A percentile compares a stretch with the other conserved stretches of the same genome.
Evolutionary conservation across 2,329 filamentous ascomycete genomes (phyloP).

Genomic region (Aplosporella prunicola): DNA sequence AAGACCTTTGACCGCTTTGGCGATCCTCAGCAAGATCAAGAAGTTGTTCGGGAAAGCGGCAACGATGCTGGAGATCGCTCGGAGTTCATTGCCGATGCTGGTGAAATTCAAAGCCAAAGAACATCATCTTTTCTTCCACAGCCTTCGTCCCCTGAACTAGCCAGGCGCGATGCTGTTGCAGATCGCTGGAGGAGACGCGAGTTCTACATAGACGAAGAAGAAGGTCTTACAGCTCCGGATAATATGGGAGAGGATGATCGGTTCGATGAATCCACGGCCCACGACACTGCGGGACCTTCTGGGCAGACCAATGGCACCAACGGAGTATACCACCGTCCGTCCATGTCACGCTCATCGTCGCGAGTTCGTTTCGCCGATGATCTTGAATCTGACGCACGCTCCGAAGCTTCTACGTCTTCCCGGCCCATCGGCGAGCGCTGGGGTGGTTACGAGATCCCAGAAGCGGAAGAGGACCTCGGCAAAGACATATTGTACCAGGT

Average conservation of each 20-base stretch:
- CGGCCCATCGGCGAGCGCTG: constrained; percentile 58
- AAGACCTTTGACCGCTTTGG: constrained; percentile 26
- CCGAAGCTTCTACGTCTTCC: constrained; percentile 65
- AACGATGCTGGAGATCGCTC: constrained; percentile 18
- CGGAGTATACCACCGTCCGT: neutral
- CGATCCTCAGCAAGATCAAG: constrained; percentile 18
- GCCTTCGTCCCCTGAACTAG: neutral
- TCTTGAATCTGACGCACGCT: constrained; percentile 58
- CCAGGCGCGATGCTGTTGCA: constrained; percentile 35
- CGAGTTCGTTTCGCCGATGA: constrained; percentile 71
- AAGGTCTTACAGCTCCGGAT: constrained; percentile 44
- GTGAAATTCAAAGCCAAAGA: constrained; percentile 31
- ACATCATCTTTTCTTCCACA: too few relatives aligned
- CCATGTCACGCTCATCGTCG: constrained; percentile 59
- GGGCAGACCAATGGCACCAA: constrained; percentile 36
- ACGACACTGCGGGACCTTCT: neutral
- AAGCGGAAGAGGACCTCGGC: constrained; percentile 71
- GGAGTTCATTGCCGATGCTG: constrained; percentile 14
- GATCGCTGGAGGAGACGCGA: constrained; percentile 67
- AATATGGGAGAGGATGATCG: neutral
- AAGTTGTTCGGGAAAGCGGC: constrained; percentile 17
- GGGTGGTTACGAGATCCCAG: constrained; percentile 69
- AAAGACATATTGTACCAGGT: constrained; percentile 87
- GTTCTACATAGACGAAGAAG: constrained; percentile 80
- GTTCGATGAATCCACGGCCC: neutral